Evolutionary conservation across 23 red algal genomes (phyloP), one percentile per base, ranked within the genome.

Genomic region (Gracilariopsis chorda): DNA sequence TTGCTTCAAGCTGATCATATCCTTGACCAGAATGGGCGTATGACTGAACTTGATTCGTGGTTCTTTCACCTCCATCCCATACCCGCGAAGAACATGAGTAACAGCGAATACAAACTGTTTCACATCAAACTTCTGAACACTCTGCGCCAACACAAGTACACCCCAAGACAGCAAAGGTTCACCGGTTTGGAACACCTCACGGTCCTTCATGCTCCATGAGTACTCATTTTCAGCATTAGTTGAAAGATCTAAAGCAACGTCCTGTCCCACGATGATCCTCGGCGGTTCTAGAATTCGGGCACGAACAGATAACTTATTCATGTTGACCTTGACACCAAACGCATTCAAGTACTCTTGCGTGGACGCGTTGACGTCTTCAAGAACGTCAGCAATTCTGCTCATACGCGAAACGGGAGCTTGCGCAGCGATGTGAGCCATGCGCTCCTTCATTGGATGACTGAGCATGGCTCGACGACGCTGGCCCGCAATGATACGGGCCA

Each of bases 261-360:
- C 56, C 27, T 82, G 59, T 2, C 77, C 77, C 8, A 91, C 25
- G 57, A 65, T 34, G 71, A 91, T 46, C 35, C 59, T 40, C 39
- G 91, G 91, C 4, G 91, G 91, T 3, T 61, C 47, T 23, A 94
- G 42, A 27, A 86, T 24, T 46, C 91, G 25, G 0, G 67, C 91
- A 30, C 55, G 78, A 21, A 86, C 62, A 0, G 69, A 33, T 29
- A 84, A 32, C 42, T 62, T 57, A 16, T 87, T 47, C 32, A 80
- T 68, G 46, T 94, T 85, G n/a, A 94, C 91, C 49, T 85, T 80
- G 27, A 94, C 58, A 19, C 91, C 91, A 56, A 94, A 94, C 43
- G 80, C 81, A 27, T 69, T 30, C 0, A 94, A 27, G 40, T 94
- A 94, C 16, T 84, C 79, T 34, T 94, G 51, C 20, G 64, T 86